These are phyloP conservation scores for Sophora flavescens DNA, from an alignment of 306 rosid species.

Conservation along the genomic window DNA sequence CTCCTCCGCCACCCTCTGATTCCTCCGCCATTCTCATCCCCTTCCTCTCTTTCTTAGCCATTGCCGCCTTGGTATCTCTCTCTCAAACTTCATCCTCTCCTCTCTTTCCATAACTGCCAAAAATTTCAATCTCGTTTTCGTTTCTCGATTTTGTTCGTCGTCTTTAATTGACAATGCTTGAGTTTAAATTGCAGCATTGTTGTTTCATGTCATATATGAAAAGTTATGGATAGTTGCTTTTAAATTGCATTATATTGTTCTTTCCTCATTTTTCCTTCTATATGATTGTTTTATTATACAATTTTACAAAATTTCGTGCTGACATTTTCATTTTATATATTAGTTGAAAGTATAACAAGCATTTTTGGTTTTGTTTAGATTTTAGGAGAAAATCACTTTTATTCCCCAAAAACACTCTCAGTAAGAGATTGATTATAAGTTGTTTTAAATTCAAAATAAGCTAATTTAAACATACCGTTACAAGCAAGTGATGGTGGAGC, in stretches of 20 bases:
- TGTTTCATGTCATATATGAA: not conserved
- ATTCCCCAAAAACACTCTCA: too few species aligned
- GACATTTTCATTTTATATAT: not conserved
- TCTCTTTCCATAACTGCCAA: not conserved
- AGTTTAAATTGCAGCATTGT: not conserved
- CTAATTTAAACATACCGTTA: too few species aligned
- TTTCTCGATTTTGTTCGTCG: not conserved
- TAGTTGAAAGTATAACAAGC: too few species aligned
- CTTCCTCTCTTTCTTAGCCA: conserved; percentile 55
- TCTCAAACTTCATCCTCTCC: not conserved
- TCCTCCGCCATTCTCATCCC: conserved; percentile 47
- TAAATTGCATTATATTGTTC: not conserved
- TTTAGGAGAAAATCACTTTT: too few species aligned
- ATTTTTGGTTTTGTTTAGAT: not conserved
- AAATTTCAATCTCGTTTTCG: not conserved
- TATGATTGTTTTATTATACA: not conserved
- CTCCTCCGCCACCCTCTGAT: conserved; percentile 43
- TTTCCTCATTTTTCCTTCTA: not conserved
- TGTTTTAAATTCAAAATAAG: too few species aligned
- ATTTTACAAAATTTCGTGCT: not conserved
- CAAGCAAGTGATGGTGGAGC: conserved; percentile 11
- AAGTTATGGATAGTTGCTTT: not conserved
- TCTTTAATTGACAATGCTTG: not conserved
- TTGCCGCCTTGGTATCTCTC: conserved; percentile 61
- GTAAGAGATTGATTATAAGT: not conserved